Evolutionary conservation across 2,329 filamentous ascomycete genomes (phyloP), one percentile per base, ranked within the genome.

Genomic region (Scytalidium lignicola): DNA sequence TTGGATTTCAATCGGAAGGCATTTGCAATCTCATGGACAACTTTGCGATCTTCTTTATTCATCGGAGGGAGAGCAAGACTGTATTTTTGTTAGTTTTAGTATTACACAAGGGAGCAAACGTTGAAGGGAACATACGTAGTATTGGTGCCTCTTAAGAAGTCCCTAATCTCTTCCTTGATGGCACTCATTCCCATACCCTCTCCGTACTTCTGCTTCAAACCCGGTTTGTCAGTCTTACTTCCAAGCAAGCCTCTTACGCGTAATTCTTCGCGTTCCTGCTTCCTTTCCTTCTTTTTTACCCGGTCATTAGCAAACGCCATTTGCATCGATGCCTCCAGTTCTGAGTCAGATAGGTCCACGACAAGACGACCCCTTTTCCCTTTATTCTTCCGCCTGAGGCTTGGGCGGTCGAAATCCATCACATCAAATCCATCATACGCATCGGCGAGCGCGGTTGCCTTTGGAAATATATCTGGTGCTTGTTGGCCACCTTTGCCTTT

Each of bases 1-100:
- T 91, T 89, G 2, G 91, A 96, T 55, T 86, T 92, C 51, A 97
- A 71, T 15, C 82, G 83, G 63, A 96, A 81, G 32, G 78, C 77
- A 59, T 80, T 80, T 12, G 89, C 90, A 37, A 96, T 68, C 51
- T 89, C 80, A 65, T 99, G 93, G 17, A 97, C 76, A 5, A 83
- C 71, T 64, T 89, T 91, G 44, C 93, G 85, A 37, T 85, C 79
- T 41, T 78, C 70, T 53, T 90, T 88, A 49, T 88, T 83, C 83
- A 97, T 95, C 0, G 92, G 89, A 2, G 92, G 89, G 20, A 97
- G 73, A 3, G 82, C 72, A 5, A 93, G 74, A 42, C 87, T 90
- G 55, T 23, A 47, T n/a, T 10, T 39, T 47, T 8, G 48, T 43
- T 32, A 48, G 44, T 49, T 53, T 51, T 46, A 43, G 17, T 21